A percentile compares a stretch with the other conserved stretches of the same genome.
Evolutionary conservation across 139 green algal genomes (phyloP).

Genomic region (Nannochloris sp.): DNA sequence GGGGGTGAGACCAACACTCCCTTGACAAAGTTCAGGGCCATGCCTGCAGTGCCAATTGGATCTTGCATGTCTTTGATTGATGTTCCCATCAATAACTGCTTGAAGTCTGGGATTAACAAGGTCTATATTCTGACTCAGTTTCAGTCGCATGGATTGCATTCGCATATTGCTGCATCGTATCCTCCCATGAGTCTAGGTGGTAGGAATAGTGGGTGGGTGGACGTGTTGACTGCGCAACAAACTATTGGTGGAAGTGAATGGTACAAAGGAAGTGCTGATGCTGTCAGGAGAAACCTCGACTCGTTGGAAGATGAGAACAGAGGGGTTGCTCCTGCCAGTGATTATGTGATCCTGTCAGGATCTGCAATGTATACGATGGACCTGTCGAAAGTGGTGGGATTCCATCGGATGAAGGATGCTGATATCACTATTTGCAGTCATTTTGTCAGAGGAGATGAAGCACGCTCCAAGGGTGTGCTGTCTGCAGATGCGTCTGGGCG

Average conservation of each 20-base stretch:
- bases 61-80: slow-evolving; percentile 37
- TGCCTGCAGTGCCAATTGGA: slow-evolving; percentile 46
- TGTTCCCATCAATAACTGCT: slow-evolving; percentile 50
- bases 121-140: slow-evolving; percentile 58
- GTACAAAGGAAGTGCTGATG: slow-evolving; percentile 44
- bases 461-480: slow-evolving; percentile 20
- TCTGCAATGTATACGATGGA: slow-evolving; percentile 36
- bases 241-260: slow-evolving; percentile 26
- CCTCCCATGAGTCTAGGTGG: slow-evolving; percentile 36
- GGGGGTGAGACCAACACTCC: slow-evolving; percentile 41
- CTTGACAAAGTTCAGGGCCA: slow-evolving; percentile 34
- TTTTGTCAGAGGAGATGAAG: slow-evolving; percentile 17
- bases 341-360: slow-evolving; percentile 41
- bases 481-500: slow-evolving; percentile 11
- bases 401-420: slow-evolving; percentile 27
- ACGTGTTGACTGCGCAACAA: slow-evolving; percentile 44
- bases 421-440: slow-evolving; percentile 50
- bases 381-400: slow-evolving; percentile 21
- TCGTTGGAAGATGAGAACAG: slow-evolving; percentile 23
- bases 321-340: slow-evolving; percentile 21
- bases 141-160: slow-evolving; percentile 45
- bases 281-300: slow-evolving; percentile 37
- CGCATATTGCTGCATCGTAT: slow-evolving; percentile 37
- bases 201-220: slow-evolving; percentile 34
- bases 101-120: slow-evolving; percentile 47